These are phyloP conservation scores for Massospora cicadina DNA, from an alignment of 371 early-diverging fungal genomes.

Conservation along the genomic window DNA sequence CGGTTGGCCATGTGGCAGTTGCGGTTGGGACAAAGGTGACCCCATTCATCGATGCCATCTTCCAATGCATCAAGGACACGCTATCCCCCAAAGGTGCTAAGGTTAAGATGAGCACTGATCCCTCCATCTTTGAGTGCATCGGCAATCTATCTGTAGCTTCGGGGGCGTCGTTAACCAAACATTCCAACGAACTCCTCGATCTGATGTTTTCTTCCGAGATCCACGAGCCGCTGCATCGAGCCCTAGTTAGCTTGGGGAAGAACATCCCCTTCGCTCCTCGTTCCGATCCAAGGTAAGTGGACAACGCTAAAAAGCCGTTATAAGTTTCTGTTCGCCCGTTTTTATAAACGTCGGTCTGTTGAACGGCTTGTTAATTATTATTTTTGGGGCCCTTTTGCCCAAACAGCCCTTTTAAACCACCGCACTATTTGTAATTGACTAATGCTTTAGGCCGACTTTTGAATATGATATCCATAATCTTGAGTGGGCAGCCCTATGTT, in stretches of 20 bases:
- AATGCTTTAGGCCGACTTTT: constrained; percentile 58
- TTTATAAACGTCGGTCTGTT: too few relatives aligned
- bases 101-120: constrained; percentile 22
- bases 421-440: too few relatives aligned
- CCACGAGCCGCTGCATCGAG: constrained; percentile 59
- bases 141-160: constrained; percentile 77
- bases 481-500: constrained; percentile 72
- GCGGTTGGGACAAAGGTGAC: constrained; percentile 65
- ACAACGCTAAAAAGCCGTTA: too few relatives aligned
- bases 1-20: constrained; percentile 74
- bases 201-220: constrained; percentile 81
- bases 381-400: too few relatives aligned
- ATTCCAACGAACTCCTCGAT: constrained; percentile 76
- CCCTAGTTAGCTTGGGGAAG: constrained; percentile 59
- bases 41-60: constrained; percentile 40
- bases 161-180: constrained; percentile 69
- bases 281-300: constrained; percentile 77
- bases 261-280: constrained; percentile 66
- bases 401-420: too few relatives aligned
- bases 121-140: constrained; percentile 66
- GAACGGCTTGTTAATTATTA: too few relatives aligned
- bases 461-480: constrained; percentile 69
- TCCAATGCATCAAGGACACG: background rate
- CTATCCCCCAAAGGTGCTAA: background rate
- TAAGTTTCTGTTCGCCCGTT: background rate